A percentile compares a stretch with the other conserved stretches of the same genome.
These are phyloP conservation scores for Salmacisia buchloeana DNA, from an alignment of 1,284 basidiomycete genomes.

Conservation along the genomic window DNA sequence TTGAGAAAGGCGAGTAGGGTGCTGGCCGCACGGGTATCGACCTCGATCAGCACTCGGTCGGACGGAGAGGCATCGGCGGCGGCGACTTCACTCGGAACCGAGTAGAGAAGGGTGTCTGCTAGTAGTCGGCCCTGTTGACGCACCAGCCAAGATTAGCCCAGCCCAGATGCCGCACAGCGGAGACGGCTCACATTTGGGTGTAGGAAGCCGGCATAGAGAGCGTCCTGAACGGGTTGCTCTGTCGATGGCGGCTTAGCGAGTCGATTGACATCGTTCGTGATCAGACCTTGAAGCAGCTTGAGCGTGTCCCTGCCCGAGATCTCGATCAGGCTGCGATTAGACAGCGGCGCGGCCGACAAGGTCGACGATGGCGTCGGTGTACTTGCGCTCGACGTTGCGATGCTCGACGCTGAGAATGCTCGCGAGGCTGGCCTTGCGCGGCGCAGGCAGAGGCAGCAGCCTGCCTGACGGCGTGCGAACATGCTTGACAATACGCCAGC, in stretches of 20 bases:
- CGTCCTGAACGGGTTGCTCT: constrained; percentile 50
- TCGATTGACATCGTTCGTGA: constrained; percentile 58
- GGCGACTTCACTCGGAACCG: constrained; percentile 49
- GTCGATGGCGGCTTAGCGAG: constrained; percentile 27
- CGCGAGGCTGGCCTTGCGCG: too few species aligned
- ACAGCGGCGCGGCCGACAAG: constrained; percentile 18
- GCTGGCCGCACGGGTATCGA: constrained; percentile 57
- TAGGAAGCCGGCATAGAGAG: constrained; percentile 73
- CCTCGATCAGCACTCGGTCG: constrained; percentile 66
- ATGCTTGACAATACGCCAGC: too few species aligned
- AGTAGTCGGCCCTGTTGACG: constrained; percentile 74
- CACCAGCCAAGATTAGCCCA: not conserved
- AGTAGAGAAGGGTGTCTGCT: constrained; percentile 80
- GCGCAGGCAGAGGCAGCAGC: too few species aligned
- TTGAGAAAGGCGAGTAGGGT: constrained; percentile 66
- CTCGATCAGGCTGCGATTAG: constrained; percentile 58
- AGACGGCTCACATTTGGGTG: constrained; percentile 70
- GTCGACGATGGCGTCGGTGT: not conserved
- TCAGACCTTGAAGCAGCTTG: constrained; percentile 81
- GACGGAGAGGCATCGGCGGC: constrained; percentile 32
- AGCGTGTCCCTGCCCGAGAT: constrained; percentile 74
- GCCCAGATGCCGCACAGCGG: constrained; percentile 16
- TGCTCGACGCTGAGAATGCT: too few species aligned
- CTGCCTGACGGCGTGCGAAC: too few species aligned
- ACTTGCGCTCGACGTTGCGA: not conserved